A percentile compares a stretch with the other conserved stretches of the same genome.
Conservation (phyloP, 192 early-diverging fungal genomes). For the Gaertneriomyces sp. region DNA sequence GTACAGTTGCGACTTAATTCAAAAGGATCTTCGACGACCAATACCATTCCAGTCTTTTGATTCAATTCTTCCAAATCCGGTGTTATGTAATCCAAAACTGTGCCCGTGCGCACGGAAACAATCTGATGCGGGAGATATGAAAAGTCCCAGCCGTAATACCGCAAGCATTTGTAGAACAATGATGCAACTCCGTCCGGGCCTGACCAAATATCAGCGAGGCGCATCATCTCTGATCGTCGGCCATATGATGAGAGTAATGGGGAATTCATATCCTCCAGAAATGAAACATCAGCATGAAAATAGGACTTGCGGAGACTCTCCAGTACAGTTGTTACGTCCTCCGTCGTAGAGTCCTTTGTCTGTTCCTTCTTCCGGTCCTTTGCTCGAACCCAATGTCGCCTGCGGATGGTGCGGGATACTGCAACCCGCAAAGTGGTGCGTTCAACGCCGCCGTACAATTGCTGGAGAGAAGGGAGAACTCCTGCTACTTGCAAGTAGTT, state of each 20-base stretch:
- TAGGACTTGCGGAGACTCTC: too few species aligned
- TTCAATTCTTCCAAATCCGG: slow-evolving; percentile 6
- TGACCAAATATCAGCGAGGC: neutral
- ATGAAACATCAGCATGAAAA: slow-evolving; percentile 26
- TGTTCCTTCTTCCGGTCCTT: neutral
- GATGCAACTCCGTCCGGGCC: slow-evolving; percentile 18
- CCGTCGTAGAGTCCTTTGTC: neutral
- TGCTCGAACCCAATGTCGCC: neutral
- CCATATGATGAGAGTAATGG: neutral
- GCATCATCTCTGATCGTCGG: neutral
- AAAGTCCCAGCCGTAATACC: slow-evolving; percentile 38
- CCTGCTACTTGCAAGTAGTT: slow-evolving; percentile 36
- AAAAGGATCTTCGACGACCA: slow-evolving; percentile 48
- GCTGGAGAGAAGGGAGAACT: slow-evolving; percentile 43
- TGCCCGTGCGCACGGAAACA: slow-evolving; percentile 32
- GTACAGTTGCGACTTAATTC: slow-evolving; percentile 41
- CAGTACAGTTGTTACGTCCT: neutral
- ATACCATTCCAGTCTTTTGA: slow-evolving; percentile 8
- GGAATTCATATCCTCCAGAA: slow-evolving; percentile 14
- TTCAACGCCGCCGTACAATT: slow-evolving; percentile 8
- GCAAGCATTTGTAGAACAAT: slow-evolving; percentile 37
- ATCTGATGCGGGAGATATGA: slow-evolving; percentile 21
- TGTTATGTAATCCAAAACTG: slow-evolving; percentile 11
- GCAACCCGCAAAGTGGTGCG: slow-evolving; percentile 7
- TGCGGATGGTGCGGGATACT: neutral